These are phyloP conservation scores for Coniophora puteana DNA, from an alignment of 1,284 basidiomycete species.

Conservation along the genomic window DNA sequence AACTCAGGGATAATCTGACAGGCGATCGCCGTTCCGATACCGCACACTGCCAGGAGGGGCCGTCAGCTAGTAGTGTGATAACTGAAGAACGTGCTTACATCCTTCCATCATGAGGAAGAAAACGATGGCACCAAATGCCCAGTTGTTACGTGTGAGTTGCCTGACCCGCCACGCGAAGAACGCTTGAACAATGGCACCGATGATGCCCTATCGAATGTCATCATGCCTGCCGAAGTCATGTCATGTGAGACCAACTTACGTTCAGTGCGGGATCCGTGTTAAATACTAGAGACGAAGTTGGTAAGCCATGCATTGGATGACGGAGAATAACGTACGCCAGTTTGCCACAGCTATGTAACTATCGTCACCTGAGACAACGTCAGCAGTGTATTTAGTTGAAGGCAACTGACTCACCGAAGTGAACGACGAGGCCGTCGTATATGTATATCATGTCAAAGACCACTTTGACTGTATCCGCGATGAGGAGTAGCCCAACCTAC, in stretches of 20 bases:
- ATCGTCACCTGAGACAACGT: conserved; percentile 22
- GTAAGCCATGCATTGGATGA: neutral
- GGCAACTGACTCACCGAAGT: conserved; percentile 28
- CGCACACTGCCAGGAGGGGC: too few species aligned
- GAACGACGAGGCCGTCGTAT: conserved; percentile 31
- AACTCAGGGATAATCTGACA: conserved; percentile 15
- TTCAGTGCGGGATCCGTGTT: too few species aligned
- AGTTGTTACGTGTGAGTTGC: conserved; percentile 26
- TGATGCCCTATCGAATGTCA: conserved; percentile 34
- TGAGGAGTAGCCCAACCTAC: conserved; percentile 30
- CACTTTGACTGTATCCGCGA: conserved; percentile 33
- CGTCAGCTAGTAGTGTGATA: too few species aligned
- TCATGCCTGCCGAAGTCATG: too few species aligned
- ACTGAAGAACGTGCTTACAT: too few species aligned
- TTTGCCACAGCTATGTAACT: conserved; percentile 27
- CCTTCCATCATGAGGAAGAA: conserved; percentile 24
- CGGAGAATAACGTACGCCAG: conserved; percentile 26
- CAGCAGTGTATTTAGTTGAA: neutral
- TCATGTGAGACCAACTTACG: too few species aligned
- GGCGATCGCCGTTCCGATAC: conserved; percentile 21
- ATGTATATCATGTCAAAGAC: conserved; percentile 32
- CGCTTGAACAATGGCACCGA: conserved; percentile 29
- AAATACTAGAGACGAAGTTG: conserved; percentile 21
- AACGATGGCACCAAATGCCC: conserved; percentile 21
- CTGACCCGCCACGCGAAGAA: conserved; percentile 36